A percentile compares a stretch with the other conserved stretches of the same genome.
These are phyloP conservation scores for Erodium trifolium DNA, from an alignment of 441 rosid genomes.

Conservation along the genomic window DNA sequence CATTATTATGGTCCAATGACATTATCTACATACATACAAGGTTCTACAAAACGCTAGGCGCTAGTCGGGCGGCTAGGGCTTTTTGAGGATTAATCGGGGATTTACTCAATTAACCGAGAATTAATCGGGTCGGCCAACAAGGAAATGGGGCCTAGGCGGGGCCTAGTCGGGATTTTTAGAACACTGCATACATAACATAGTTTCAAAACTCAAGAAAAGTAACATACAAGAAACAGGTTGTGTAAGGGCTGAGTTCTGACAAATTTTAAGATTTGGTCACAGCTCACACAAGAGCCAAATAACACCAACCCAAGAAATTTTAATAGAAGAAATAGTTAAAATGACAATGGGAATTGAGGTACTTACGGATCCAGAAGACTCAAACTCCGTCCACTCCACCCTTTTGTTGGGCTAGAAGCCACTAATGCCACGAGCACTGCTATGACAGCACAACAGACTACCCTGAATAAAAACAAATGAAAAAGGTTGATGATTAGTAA, in stretches of 20 bases:
- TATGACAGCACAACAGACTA: slow-evolving; percentile 61
- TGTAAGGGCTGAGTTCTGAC: slow-evolving; percentile 2
- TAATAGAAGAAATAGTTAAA: slow-evolving; percentile 10
- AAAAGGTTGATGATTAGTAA: slow-evolving; percentile 11
- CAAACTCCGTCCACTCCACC: slow-evolving; percentile 99
- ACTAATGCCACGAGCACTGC: slow-evolving; percentile 89
- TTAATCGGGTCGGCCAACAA: too few relatives aligned
- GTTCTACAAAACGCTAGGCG: too few relatives aligned
- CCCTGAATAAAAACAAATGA: slow-evolving; percentile 43
- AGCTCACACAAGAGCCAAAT: slow-evolving; percentile 9
- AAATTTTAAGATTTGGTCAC: slow-evolving; percentile 2
- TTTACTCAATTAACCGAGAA: too few relatives aligned
- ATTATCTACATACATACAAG: background rate
- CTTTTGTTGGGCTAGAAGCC: slow-evolving; percentile 98
- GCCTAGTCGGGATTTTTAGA: too few relatives aligned
- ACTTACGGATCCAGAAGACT: slow-evolving; percentile 98
- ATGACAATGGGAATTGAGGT: slow-evolving; percentile 10
- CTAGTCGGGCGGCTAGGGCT: too few relatives aligned
- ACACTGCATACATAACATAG: background rate
- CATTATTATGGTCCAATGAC: background rate
- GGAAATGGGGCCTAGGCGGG: too few relatives aligned
- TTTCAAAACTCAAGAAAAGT: background rate
- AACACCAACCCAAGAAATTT: slow-evolving; percentile 12
- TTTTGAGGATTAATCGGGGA: too few relatives aligned
- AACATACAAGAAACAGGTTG: background rate